Conservation (phyloP, 1,284 basidiomycete species). For the Apiotrichum brassicae region DNA sequence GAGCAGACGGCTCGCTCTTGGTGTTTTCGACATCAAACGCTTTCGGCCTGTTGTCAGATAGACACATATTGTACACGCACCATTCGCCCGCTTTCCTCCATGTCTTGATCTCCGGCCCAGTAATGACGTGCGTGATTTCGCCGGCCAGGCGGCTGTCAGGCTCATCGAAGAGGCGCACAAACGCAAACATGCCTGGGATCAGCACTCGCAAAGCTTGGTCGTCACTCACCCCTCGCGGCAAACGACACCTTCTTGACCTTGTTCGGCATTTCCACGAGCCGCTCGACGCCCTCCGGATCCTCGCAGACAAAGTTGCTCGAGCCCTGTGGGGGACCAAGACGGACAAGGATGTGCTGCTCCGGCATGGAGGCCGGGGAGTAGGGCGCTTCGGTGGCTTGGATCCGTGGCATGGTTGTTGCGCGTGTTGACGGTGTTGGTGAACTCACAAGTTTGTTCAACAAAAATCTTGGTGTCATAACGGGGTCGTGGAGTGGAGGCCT, state of each 20-base stretch:
- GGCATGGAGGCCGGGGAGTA: conserved; percentile 30
- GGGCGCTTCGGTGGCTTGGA: conserved; percentile 1
- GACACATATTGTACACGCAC: conserved; percentile 18
- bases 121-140: conserved; percentile 34
- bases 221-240: conserved; percentile 29
- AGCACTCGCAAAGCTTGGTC: not conserved
- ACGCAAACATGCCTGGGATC: conserved; percentile 32
- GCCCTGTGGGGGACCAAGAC: conserved; percentile 33
- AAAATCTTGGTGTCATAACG: too few relatives aligned
- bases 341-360: conserved; percentile 23
- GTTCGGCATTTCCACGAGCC: conserved; percentile 34
- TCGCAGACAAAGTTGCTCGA: conserved; percentile 31
- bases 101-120: conserved; percentile 29
- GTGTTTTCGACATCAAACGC: conserved; percentile 10
- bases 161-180: conserved; percentile 28
- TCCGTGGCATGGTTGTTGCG: conserved; percentile 13
- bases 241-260: conserved; percentile 26
- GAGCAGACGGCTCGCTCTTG: not conserved
- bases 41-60: conserved; percentile 13
- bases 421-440: not conserved
- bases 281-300: conserved; percentile 24
- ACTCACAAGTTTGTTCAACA: too few relatives aligned
- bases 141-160: conserved; percentile 25
- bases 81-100: conserved; percentile 37
- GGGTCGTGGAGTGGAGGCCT: too few relatives aligned